These are phyloP conservation scores for Eucalyptus curtisii DNA, from an alignment of 345 rosid genomes.

Conservation along the genomic window DNA sequence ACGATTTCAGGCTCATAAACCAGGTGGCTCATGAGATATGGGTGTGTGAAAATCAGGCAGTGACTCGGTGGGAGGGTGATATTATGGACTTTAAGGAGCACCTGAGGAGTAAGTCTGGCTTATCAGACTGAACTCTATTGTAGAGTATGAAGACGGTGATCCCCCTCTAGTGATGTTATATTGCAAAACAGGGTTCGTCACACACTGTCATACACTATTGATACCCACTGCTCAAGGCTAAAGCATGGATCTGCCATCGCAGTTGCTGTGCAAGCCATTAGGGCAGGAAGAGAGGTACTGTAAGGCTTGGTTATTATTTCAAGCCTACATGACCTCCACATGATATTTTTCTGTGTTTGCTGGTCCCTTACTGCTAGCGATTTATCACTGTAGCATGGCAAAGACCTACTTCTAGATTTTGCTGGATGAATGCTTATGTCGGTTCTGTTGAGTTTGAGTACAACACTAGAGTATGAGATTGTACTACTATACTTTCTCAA, in stretches of 20 bases:
- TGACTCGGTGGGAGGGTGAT: conserved; percentile 37
- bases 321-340: background rate
- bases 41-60: conserved; percentile 38
- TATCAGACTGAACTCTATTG: conserved; percentile 18
- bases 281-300: background rate
- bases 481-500: background rate
- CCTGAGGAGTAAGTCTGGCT: conserved; percentile 55
- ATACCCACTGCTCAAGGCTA: background rate
- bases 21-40: conserved; percentile 45
- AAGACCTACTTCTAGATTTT: background rate
- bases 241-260: background rate
- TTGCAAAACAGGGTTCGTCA: background rate
- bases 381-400: background rate
- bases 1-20: conserved; percentile 46
- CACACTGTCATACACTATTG: background rate
- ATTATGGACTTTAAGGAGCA: conserved; percentile 42
- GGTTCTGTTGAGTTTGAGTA: background rate
- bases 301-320: conserved; percentile 7
- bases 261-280: background rate
- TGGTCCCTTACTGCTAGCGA: background rate
- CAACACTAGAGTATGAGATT: background rate
- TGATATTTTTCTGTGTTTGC: background rate
- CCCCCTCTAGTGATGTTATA: background rate
- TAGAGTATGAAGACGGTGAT: background rate
- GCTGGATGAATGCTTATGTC: background rate